A percentile compares a stretch with the other conserved stretches of the same genome.
phyloP scores from a whole-genome alignment of 768 basidiomycete genomes.

The Glaciozyma antarctica region DNA sequence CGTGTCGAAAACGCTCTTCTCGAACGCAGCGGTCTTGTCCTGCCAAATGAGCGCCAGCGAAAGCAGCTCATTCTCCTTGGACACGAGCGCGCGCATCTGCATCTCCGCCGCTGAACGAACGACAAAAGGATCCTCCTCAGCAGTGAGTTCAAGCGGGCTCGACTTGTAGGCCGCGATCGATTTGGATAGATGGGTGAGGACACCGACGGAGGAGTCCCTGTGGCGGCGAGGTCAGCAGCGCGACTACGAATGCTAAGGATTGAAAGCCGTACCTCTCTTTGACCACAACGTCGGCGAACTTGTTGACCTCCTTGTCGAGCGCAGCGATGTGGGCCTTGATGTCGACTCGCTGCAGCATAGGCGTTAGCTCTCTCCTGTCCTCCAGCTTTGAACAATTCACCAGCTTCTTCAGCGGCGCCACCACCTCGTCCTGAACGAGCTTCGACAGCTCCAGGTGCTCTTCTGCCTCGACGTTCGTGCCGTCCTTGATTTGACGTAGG shows the following conservation, averaged over 20 bases:
- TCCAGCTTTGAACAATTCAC: neutral
- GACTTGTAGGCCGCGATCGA: neutral
- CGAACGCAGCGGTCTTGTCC: constrained; percentile 7
- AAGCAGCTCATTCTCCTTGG: constrained; percentile 19
- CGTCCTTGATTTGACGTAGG: constrained; percentile 8
- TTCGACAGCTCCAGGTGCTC: constrained; percentile 11
- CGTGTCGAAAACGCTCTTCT: constrained; percentile 5
- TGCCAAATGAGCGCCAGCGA: constrained; percentile 14
- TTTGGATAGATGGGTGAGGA: neutral
- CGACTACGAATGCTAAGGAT: neutral
- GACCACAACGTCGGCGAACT: constrained; percentile 12
- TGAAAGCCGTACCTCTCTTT: constrained; percentile 13
- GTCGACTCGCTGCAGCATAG: neutral
- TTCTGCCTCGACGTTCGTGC: constrained; percentile 3
- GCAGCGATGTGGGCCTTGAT: constrained; percentile 10
- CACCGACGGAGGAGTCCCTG: neutral
- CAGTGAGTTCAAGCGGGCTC: neutral
- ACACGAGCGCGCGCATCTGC: constrained; percentile 12
- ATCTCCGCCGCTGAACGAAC: constrained; percentile 14
- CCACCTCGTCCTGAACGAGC: constrained; percentile 12
- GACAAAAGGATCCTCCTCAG: constrained; percentile 22
- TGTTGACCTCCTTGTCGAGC: constrained; percentile 18
- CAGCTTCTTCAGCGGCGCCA: constrained; percentile 17
- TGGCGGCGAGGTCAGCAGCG: neutral
- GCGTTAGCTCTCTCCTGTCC: neutral